These are phyloP conservation scores for Excoecaria cochinchinensis DNA, from an alignment of 345 rosid species.

Conservation along the genomic window DNA sequence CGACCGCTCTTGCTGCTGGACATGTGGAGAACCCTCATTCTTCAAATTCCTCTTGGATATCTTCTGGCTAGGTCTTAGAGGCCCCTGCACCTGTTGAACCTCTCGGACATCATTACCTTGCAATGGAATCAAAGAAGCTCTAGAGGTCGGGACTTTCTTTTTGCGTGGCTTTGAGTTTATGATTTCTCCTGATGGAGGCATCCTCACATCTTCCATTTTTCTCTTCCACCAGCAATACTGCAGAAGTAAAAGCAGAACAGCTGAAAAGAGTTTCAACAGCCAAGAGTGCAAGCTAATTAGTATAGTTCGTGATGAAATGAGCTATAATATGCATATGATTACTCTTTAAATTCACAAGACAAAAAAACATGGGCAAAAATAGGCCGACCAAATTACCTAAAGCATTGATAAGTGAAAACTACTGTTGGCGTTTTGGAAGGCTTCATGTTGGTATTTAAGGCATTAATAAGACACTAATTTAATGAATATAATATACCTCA, in stretches of 20 bases:
- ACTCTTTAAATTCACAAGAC: neutral
- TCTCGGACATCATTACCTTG: slow-evolving; percentile 35
- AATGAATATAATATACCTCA: neutral
- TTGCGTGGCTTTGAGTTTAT: slow-evolving; percentile 38
- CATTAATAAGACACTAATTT: neutral
- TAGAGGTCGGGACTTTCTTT: slow-evolving; percentile 41
- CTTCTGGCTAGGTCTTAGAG: slow-evolving; percentile 36
- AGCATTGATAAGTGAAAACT: neutral
- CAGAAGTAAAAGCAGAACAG: slow-evolving; percentile 1
- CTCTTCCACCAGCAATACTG: slow-evolving; percentile 17
- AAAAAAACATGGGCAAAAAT: neutral
- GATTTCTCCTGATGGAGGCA: slow-evolving; percentile 47
- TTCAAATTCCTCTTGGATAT: slow-evolving; percentile 42
- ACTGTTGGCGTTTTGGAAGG: neutral
- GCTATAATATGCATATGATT: neutral
- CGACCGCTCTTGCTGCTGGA: slow-evolving; percentile 58
- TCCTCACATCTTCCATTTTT: slow-evolving; percentile 53
- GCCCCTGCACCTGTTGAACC: slow-evolving; percentile 28
- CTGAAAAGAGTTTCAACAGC: slow-evolving; percentile 2
- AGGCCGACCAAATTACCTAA: neutral
- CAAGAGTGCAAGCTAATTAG: neutral
- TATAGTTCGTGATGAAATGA: neutral
- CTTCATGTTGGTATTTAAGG: neutral
- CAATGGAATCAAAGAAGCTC: slow-evolving; percentile 36
- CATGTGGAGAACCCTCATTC: slow-evolving; percentile 43